Evolutionary conservation across 352 stramenopile genomes (phyloP), one percentile per base, ranked within the genome.

Genomic region (Pythium myriotylum): DNA sequence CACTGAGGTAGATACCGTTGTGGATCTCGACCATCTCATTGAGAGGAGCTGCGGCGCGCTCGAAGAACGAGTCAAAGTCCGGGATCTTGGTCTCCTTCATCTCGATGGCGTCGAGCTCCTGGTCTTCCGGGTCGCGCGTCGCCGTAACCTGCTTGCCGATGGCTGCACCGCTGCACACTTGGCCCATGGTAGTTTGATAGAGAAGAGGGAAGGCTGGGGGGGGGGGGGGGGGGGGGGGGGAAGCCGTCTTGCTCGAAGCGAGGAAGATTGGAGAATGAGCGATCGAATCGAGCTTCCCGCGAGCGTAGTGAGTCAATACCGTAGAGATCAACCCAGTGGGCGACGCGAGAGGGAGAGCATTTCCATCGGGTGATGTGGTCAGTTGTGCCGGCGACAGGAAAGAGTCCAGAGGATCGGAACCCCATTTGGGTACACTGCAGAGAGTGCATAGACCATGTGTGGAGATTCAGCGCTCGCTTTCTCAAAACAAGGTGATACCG

Each of bases 1-100:
- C 76, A 35, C 76, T 86, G 49, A 78, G 68, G 10, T 67, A 71
- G 32, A 86, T 81, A 35, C 74, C 76, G 55, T 86, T 86, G 70
- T 80, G 48, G 49, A 77, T 67, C 56, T 70, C 70, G 19, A 77
- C 73, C 67, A 70, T 56, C 22, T 70, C 50, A 49, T 64, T 65
- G 19, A 65, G 40, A 16, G 62, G 62, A n/a, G 54, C 62, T 20
- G 54, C 43, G 3, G 62, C 62, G 22, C 62, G 62, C 22, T 70
- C 62, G 48, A 70, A 70, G 51, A 70, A 70, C 7, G 16, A 20
- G 29, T 70, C 62, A 32, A 70, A 70, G 33, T 70, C 62, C n/a
- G 48, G 41, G 27, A 70, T 70, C 56, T 62, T 70, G 55, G 20
- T 61, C 43, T 65, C 49, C 22, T 65, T 58, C 62, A 70, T 70